A percentile compares a stretch with the other conserved stretches of the same genome.
Evolutionary conservation across 352 stramenopile genomes (phyloP).

Genomic region (Globisporangium middletonii): DNA sequence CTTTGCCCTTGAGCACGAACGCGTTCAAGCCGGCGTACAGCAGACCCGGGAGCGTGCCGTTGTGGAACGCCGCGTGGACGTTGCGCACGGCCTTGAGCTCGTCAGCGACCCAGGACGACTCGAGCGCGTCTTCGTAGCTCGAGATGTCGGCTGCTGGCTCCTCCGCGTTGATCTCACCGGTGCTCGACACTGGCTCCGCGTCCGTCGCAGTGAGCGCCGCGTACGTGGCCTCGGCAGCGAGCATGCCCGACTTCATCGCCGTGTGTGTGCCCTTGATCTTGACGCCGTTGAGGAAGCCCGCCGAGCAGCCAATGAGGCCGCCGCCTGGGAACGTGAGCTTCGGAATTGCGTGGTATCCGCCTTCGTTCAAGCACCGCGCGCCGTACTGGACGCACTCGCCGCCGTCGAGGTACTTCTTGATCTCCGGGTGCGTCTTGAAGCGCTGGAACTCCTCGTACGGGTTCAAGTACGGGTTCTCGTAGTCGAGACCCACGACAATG

Average conservation of each 20-base stretch:
- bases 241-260: slow-evolving; percentile 98
- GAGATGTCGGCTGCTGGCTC: slow-evolving; percentile 62
- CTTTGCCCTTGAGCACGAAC: slow-evolving; percentile 92
- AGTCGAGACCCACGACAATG: slow-evolving; percentile 97
- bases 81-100: slow-evolving; percentile 98
- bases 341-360: slow-evolving; percentile 96
- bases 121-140: slow-evolving; percentile 85
- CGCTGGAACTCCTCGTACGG: slow-evolving; percentile 99
- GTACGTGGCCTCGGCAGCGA: slow-evolving; percentile 95
- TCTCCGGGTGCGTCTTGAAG: slow-evolving; percentile 97
- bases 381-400: slow-evolving; percentile 98
- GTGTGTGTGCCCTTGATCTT: slow-evolving; percentile 99
- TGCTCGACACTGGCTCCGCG: slow-evolving; percentile 55
- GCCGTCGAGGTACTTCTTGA: slow-evolving; percentile 92
- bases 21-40: slow-evolving; percentile 92
- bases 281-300: slow-evolving; percentile 97
- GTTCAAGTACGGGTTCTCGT: slow-evolving; percentile 99
- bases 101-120: slow-evolving; percentile 94
- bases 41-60: slow-evolving; percentile 90
- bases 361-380: slow-evolving; percentile 91
- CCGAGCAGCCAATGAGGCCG: slow-evolving; percentile 94
- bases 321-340: slow-evolving; percentile 98
- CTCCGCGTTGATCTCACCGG: slow-evolving; percentile 63
- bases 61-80: slow-evolving; percentile 95
- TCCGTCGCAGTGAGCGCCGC: slow-evolving; percentile 65